These are phyloP conservation scores for Diaporthe longicolla DNA, from an alignment of 2,329 filamentous ascomycete genomes.

Conservation along the genomic window DNA sequence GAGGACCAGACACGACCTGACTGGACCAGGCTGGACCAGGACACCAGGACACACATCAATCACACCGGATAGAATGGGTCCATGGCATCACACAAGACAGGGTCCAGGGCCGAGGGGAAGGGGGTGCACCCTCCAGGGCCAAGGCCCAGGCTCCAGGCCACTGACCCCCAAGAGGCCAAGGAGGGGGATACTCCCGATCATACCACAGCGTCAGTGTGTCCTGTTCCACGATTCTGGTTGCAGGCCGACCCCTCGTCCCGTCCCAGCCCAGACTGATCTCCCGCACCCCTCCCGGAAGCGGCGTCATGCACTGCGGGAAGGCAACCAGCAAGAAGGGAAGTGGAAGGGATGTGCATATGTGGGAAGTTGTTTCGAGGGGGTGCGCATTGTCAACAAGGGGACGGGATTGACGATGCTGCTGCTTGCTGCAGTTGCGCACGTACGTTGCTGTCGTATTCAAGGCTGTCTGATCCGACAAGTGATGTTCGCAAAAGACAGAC, in stretches of 20 bases:
- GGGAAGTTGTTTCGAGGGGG: slow-evolving; percentile 8
- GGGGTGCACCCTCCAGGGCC: neutral
- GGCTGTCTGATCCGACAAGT: slow-evolving; percentile 35
- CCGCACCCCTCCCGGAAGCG: slow-evolving; percentile 5
- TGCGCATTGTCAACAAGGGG: slow-evolving; percentile 23
- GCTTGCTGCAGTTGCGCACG: slow-evolving; percentile 21
- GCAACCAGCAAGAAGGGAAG: slow-evolving; percentile 22
- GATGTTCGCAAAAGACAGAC: neutral
- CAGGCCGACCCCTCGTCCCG: slow-evolving; percentile 34
- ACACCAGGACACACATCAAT: neutral
- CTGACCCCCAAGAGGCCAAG: too few relatives aligned
- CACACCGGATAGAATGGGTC: slow-evolving; percentile 19
- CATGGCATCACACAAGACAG: slow-evolving; percentile 22
- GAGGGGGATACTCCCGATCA: slow-evolving; percentile 20
- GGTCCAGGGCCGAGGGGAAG: slow-evolving; percentile 16
- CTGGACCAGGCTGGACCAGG: neutral
- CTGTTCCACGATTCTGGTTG: slow-evolving; percentile 35
- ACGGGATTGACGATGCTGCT: neutral
- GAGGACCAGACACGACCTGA: slow-evolving; percentile 23
- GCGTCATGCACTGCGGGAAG: slow-evolving; percentile 35
- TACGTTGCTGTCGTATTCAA: slow-evolving; percentile 30
- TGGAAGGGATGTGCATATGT: slow-evolving; percentile 17
- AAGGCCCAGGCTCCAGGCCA: neutral
- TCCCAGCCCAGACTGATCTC: slow-evolving; percentile 31
- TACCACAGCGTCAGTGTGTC: slow-evolving; percentile 29